Evolutionary conservation across 176 grass and related monocot species (phyloP), one percentile per base, ranked within the genome.

Genomic region (Rhipidocladum racemiflorum): DNA sequence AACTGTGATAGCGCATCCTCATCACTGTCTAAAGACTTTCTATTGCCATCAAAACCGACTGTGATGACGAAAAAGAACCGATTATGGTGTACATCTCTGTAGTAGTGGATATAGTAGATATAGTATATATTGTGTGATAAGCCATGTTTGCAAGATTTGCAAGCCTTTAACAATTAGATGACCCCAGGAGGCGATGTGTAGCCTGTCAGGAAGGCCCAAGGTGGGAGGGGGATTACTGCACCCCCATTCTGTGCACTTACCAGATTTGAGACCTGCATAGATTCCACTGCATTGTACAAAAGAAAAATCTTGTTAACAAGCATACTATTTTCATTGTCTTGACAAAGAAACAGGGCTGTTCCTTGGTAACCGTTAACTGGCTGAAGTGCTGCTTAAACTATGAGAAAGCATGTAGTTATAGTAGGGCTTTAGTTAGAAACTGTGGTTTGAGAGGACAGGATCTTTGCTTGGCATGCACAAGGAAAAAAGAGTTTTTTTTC

Each of bases 121-220:
- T 64, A 27, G 61, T 74, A n/a, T n/a, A n/a, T n/a, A 25, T n/a
- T 55, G 70, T 53, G 78, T 71, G 72, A 39, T 43, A 78, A 74
- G 70, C 65, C 86, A 71, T 88, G 72, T 71, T 78, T 88, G 73
- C 86, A 83, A 78, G 86, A 88, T 78, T 65, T 83, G 65, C 65
- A 88, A 72, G 73, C 18, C 35, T 71, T 88, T 88, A 78, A 88
- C 65, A 71, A 78, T 20, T 25, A 77, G 80, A 88, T 88, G 64
- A 88, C 83, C 80, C n/a, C 34, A 72, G 48, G 18, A 65, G 48
- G 56, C 73, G 72, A 77, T 83, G 85, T 83, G 85, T 51, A 83
- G 20, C 13, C 56, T 78, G 72, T 82, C 86, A 83, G 77, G 20
- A 38, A 64, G 13, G 49, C 11, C 21, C 28, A 59, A 23, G 5